Percentiles rank a stretch among this genome's conserved stretches.
These are phyloP conservation scores for Erythrophleum ivorense DNA, from an alignment of 331 rosid species.

Conservation along the genomic window DNA sequence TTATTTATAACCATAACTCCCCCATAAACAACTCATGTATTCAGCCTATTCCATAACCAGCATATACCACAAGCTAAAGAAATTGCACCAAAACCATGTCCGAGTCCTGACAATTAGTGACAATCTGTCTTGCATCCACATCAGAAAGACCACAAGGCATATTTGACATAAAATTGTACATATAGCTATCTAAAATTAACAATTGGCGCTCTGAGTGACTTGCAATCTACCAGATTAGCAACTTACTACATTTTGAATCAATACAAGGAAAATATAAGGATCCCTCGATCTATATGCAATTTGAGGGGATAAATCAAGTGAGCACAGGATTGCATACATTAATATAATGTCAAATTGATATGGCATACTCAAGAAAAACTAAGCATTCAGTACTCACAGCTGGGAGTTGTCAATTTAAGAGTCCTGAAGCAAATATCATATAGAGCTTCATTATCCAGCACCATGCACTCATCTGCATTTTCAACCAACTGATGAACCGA, in stretches of 20 bases:
- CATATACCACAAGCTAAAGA: neutral
- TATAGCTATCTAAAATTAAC: neutral
- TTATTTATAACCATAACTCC: neutral
- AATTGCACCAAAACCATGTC: neutral
- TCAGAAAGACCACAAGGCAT: neutral
- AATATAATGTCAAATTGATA: neutral
- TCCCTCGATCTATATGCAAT: neutral
- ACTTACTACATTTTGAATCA: neutral
- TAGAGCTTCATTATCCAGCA: constrained; percentile 66
- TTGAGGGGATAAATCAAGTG: constrained; percentile 2
- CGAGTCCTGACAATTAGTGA: neutral
- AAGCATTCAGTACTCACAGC: constrained; percentile 53
- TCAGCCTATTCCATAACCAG: neutral
- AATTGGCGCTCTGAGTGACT: neutral
- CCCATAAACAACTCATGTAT: neutral
- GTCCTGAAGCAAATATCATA: constrained; percentile 77
- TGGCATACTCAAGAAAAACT: neutral
- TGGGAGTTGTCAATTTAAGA: constrained; percentile 74
- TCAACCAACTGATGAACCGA: constrained; percentile 82
- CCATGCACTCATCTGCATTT: constrained; percentile 80
- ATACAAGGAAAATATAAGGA: neutral
- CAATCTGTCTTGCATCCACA: neutral
- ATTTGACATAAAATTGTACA: neutral
- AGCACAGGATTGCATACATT: neutral
- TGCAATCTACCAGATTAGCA: neutral